Percentiles rank a stretch among this genome's conserved stretches.
Conservation (phyloP, 1,284 basidiomycete species). For the Bothia castanella region DNA sequence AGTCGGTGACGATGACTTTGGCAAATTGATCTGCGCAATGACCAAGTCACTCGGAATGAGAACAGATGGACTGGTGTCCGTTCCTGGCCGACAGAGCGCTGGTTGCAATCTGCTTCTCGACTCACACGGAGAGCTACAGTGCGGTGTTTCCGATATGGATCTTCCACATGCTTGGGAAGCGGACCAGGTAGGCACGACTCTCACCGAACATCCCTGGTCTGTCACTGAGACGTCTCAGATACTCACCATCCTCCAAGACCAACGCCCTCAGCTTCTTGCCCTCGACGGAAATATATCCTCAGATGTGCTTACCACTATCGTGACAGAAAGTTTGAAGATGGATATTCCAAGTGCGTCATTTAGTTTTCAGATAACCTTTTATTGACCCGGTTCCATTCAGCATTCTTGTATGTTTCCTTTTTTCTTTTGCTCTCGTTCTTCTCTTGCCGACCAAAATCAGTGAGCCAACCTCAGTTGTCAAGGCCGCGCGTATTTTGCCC, state of each 20-base stretch:
- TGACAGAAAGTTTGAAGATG: slow-evolving; percentile 46
- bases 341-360: slow-evolving; percentile 50
- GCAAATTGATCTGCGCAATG: slow-evolving; percentile 57
- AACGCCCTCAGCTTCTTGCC: slow-evolving; percentile 61
- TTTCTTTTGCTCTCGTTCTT: neutral
- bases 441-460: slow-evolving; percentile 34
- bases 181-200: slow-evolving; percentile 41
- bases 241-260: slow-evolving; percentile 39
- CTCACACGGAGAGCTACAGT: slow-evolving; percentile 64
- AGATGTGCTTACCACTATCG: slow-evolving; percentile 48
- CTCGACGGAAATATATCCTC: slow-evolving; percentile 80
- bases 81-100: slow-evolving; percentile 52
- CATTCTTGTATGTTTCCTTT: slow-evolving; percentile 53
- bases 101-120: slow-evolving; percentile 87
- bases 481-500: slow-evolving; percentile 68
- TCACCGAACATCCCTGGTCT: neutral
- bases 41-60: slow-evolving; percentile 68
- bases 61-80: slow-evolving; percentile 68
- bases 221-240: slow-evolving; percentile 9
- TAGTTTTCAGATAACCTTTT: neutral
- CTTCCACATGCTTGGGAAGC: slow-evolving; percentile 55
- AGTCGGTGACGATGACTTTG: slow-evolving; percentile 68
- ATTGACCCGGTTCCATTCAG: slow-evolving; percentile 32
- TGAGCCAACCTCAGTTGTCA: slow-evolving; percentile 85
- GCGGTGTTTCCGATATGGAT: slow-evolving; percentile 91